These are phyloP conservation scores for Colletotrichum ledebouriae DNA, from an alignment of 2,329 filamentous ascomycete species.

Conservation along the genomic window DNA sequence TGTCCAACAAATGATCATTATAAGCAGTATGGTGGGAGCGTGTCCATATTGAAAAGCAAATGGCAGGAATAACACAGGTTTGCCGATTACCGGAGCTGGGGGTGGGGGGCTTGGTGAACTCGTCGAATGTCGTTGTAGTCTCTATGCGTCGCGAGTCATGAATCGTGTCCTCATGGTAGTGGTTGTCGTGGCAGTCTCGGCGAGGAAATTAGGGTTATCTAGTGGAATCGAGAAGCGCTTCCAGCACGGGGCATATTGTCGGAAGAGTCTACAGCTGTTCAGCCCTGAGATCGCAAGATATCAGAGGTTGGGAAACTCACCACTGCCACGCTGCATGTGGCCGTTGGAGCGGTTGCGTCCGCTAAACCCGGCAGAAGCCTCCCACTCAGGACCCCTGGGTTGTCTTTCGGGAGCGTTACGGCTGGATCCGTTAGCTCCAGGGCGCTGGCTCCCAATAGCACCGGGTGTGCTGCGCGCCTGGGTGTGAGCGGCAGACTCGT, in stretches of 20 bases:
- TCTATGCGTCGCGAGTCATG: constrained; percentile 48
- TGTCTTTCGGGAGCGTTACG: constrained; percentile 70
- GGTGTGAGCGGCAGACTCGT: constrained; percentile 59
- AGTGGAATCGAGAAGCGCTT: constrained; percentile 45
- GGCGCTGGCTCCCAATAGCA: constrained; percentile 75
- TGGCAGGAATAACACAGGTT: constrained; percentile 40
- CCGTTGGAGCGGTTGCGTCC: constrained; percentile 69
- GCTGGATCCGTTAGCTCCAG: constrained; percentile 60
- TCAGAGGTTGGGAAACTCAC: constrained; percentile 55
- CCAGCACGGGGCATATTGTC: constrained; percentile 57
- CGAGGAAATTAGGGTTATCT: constrained; percentile 34
- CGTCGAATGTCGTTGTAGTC: constrained; percentile 51
- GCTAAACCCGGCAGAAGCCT: constrained; percentile 65
- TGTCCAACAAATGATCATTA: constrained; percentile 52
- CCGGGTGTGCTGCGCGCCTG: constrained; percentile 65
- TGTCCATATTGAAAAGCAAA: constrained; percentile 43
- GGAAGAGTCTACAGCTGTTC: constrained; percentile 55
- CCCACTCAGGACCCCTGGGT: constrained; percentile 75
- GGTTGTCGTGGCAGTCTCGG: constrained; percentile 38
- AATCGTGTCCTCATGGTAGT: constrained; percentile 43
- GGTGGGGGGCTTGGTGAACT: constrained; percentile 31
- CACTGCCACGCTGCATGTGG: constrained; percentile 73
- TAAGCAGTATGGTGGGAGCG: constrained; percentile 51
- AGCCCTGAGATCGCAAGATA: constrained; percentile 14
- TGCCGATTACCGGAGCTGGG: constrained; percentile 38